Evolutionary conservation across 768 basidiomycete species (phyloP), one percentile per base, ranked within the genome.

Genomic region (Termitomyces sp.): DNA sequence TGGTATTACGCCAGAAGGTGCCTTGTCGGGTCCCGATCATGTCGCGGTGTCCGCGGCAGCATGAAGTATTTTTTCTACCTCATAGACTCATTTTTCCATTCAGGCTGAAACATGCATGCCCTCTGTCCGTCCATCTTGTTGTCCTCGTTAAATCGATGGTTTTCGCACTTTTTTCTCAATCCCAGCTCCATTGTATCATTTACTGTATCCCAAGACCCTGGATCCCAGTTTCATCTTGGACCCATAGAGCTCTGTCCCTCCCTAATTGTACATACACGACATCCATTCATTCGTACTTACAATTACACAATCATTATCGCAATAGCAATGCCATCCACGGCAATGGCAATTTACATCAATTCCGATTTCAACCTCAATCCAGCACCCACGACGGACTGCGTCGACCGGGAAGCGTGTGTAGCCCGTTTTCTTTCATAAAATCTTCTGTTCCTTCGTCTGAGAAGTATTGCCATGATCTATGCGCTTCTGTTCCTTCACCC

Each of bases 11-110:
- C 54, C 54, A 13, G 81, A 85, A 70, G 88, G 88, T 52, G 82
- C 88, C n/a, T 75, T 90, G 58, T 82, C 88, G 41, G 88, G 84
- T 18, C 84, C 85, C 24, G 85, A 86, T 67, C 56, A 53, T 41
- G 44, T 61, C 27, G 55, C 62, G n/a, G 56, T 58, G 7, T 6
- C 61, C 7, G 58, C 54, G 37, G 47, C 50, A 49, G 58, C 55
- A 22, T 63, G 22, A 58, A 15, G 13, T 39, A 15, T 18, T 34
- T 16, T 18, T 4, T 39, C 30, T 24, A 20, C 3, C 20, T 52
- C 12, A 33, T 22, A 31, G 31, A 33, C 50, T 36, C 49, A n/a
- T 22, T 20, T 22, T 22, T 7, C 15, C 15, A 20, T 46, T 6
- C 20, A 36, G 22, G 24, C 31, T 46, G 42, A 55, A 45, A 24